These are phyloP conservation scores for Ramichloridium luteum DNA, from an alignment of 2,329 filamentous ascomycete genomes.

Conservation along the genomic window DNA sequence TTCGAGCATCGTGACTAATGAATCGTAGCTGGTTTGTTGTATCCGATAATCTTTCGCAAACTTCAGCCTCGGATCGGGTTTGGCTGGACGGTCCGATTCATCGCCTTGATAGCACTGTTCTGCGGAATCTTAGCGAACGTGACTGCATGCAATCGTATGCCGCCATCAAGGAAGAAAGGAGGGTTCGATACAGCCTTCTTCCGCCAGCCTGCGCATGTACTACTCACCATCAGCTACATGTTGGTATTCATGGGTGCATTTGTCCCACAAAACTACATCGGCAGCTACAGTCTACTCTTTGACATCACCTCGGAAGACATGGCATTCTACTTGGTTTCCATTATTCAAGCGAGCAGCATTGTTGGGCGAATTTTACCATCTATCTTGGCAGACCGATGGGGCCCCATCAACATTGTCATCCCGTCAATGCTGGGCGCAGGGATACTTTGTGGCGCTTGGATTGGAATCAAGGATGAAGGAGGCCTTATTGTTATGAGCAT, in stretches of 20 bases:
- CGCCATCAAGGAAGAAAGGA: slow-evolving; percentile 26
- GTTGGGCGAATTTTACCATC: slow-evolving; percentile 39
- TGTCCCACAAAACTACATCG: slow-evolving; percentile 45
- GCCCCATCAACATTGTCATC: slow-evolving; percentile 39
- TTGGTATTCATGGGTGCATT: slow-evolving; percentile 27
- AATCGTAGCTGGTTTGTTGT: slow-evolving; percentile 42
- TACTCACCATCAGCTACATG: slow-evolving; percentile 22
- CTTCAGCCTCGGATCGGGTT: slow-evolving; percentile 40
- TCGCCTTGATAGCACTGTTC: slow-evolving; percentile 34
- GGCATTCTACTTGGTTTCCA: slow-evolving; percentile 53
- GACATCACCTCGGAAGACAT: slow-evolving; percentile 36
- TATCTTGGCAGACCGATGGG: slow-evolving; percentile 31
- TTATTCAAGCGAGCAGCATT: slow-evolving; percentile 48
- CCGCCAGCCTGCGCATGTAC: slow-evolving; percentile 22
- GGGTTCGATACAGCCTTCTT: slow-evolving; percentile 29
- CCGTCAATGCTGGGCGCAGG: too few relatives aligned
- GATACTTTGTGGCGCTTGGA: too few relatives aligned
- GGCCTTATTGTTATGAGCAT: slow-evolving; percentile 3
- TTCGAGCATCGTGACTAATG: too few relatives aligned
- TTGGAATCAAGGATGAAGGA: slow-evolving; percentile 3
- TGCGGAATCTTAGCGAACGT: slow-evolving; percentile 20
- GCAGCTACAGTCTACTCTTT: slow-evolving; percentile 42
- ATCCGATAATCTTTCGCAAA: slow-evolving; percentile 37
- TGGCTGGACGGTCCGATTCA: slow-evolving; percentile 40
- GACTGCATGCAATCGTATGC: slow-evolving; percentile 34